Evolutionary conservation across 495 filamentous ascomycete genomes (phyloP).

Genomic region (Talaromyces wortmannii): DNA sequence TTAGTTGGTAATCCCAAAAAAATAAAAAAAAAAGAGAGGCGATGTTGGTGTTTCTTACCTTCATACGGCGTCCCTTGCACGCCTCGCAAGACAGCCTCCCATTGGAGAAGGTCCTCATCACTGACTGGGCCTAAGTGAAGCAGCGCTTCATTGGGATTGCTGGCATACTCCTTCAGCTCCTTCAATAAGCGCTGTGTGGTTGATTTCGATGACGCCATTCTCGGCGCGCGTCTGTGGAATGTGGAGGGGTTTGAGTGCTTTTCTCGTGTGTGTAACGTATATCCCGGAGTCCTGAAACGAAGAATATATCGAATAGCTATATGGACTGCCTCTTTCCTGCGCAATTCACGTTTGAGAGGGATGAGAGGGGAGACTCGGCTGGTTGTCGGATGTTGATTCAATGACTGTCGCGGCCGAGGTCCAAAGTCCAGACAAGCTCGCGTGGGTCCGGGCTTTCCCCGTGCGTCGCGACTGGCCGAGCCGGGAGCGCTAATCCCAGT

Average conservation of each 20-base stretch:
- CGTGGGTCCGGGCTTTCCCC: background rate
- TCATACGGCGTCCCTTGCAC: slow-evolving; percentile 62
- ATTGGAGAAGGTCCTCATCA: slow-evolving; percentile 65
- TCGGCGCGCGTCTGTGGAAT: background rate
- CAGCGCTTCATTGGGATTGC: slow-evolving; percentile 47
- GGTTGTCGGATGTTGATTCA: no score
- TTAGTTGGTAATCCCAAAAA: background rate
- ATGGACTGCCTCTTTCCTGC: no score
- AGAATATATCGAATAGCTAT: no score
- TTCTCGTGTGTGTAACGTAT: background rate
- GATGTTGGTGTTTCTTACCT: slow-evolving; percentile 32
- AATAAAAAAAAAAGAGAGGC: background rate
- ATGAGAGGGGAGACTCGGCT: no score
- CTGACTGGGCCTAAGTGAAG: slow-evolving; percentile 58
- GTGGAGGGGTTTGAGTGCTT: background rate
- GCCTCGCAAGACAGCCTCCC: slow-evolving; percentile 77
- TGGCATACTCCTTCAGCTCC: slow-evolving; percentile 55
- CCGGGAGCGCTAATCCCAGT: background rate
- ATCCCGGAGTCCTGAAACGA: background rate
- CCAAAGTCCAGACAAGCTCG: background rate
- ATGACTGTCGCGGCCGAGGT: background rate
- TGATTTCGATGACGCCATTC: slow-evolving; percentile 18
- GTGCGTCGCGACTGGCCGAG: background rate
- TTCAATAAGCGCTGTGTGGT: slow-evolving; percentile 56
- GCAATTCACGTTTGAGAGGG: no score